Base-by-base conservation (phyloP, 257 asterid genomes). In the Nicotiana attenuata region DNA sequence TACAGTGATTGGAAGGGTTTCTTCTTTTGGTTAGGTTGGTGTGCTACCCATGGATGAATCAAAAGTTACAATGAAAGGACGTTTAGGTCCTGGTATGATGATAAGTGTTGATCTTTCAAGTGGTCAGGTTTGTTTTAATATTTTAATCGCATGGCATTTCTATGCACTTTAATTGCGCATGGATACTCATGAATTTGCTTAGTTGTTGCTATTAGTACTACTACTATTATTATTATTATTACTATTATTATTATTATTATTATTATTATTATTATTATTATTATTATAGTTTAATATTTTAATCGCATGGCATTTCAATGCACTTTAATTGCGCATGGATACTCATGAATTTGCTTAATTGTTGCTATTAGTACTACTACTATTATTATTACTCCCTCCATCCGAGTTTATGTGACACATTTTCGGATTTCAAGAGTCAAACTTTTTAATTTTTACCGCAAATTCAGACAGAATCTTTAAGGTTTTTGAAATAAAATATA, bases 71-170 rank as follows among this genome's bases (percentile, higher is more conserved):
- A 93, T 90, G 98, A 96, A 96, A 91, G 99, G 99, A 65, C 98
- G 99, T 78, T 86, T 96, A 85, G 99, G 99, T 85, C 99, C 99
- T 76, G 99, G 99, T 86, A 96, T 96, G 99, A 96, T 96, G 99
- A 96, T 96, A 82, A 77, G 97, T 63, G 99, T 93, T 71, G 99
- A 96, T 87, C 91, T 96, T 80, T 41, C 28, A 20, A 92, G 89
- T 82, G 99, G 99, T 60, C 97, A 96, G 99, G 99, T 96, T 84
- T 83, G 90, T 90, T 78, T 31, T 64, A 77, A 85, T 78, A 64
- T 65, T 76, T 47, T 75, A 71, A 71, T 15, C 16, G 61, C 60
- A 50, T 45, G 20, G 59, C 35, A 45, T 71, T 71, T 20, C 15
- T 26, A 47, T 73, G 24, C 35, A 24, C 41, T 73, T 73, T 20